These are phyloP conservation scores for Daphne laureola DNA, from an alignment of 441 rosid species.

Conservation along the genomic window DNA sequence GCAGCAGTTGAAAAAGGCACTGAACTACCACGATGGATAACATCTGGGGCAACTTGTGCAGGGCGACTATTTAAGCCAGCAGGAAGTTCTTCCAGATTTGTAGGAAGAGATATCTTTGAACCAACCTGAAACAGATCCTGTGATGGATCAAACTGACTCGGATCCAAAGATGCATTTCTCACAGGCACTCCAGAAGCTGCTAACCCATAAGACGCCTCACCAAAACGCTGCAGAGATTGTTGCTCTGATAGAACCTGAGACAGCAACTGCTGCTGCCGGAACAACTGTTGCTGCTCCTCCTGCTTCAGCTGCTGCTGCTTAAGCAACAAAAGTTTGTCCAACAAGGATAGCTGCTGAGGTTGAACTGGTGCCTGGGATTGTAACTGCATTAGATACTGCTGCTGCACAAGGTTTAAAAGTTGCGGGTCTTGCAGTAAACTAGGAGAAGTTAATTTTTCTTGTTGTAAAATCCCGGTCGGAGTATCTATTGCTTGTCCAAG, in stretches of 20 bases:
- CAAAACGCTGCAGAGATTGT: constrained; percentile 44
- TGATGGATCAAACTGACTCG: constrained; percentile 39
- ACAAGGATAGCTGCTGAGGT: constrained; percentile 57
- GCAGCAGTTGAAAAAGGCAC: constrained; percentile 20
- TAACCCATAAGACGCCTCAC: constrained; percentile 55
- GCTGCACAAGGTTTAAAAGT: constrained; percentile 62
- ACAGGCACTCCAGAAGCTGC: constrained; percentile 38
- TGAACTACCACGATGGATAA: constrained; percentile 29
- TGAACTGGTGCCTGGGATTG: constrained; percentile 59
- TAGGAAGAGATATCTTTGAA: constrained; percentile 42
- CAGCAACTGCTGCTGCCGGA: constrained; percentile 75
- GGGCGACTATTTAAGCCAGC: constrained; percentile 35
- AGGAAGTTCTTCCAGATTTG: constrained; percentile 36
- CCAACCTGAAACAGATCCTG: constrained; percentile 49
- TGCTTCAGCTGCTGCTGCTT: constrained; percentile 80
- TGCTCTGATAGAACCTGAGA: constrained; percentile 77
- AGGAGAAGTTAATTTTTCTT: constrained; percentile 38
- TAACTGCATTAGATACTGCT: constrained; percentile 68
- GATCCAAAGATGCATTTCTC: constrained; percentile 46
- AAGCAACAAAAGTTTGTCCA: constrained; percentile 68
- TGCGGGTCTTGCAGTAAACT: constrained; percentile 72
- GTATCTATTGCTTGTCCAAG: constrained; percentile 59
- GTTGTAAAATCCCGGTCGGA: constrained; percentile 36
- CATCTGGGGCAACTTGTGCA: constrained; percentile 31
- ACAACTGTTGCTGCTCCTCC: constrained; percentile 79